phyloP scores from a whole-genome alignment of 148 eudicot genomes.

The Rhododendron henanense region DNA sequence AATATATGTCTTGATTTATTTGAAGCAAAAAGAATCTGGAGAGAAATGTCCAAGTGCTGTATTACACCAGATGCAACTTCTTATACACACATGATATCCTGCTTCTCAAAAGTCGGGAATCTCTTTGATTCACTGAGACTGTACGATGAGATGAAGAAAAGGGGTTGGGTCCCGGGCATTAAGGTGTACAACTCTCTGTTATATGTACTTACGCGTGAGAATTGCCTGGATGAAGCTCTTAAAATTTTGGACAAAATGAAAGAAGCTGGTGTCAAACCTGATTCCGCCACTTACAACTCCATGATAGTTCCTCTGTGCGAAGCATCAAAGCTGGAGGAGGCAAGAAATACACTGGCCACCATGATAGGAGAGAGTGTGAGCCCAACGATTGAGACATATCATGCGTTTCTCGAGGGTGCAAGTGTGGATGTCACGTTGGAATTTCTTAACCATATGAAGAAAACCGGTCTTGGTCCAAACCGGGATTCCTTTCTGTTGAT shows the following conservation, averaged over 20 bases:
- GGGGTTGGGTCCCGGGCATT: conserved; percentile 58
- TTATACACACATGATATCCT: conserved; percentile 78
- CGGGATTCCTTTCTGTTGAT: conserved; percentile 46
- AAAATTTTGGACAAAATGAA: conserved; percentile 54
- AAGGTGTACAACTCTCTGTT: conserved; percentile 75
- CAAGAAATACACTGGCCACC: conserved; percentile 41
- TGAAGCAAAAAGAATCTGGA: conserved; percentile 93
- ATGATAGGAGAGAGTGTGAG: conserved; percentile 51
- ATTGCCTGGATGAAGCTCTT: conserved; percentile 71
- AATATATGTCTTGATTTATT: conserved; percentile 50
- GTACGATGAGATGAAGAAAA: conserved; percentile 87
- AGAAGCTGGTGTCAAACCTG: conserved; percentile 50
- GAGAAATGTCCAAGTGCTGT: conserved; percentile 77
- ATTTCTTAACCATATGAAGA: conserved; percentile 58
- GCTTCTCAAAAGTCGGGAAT: conserved; percentile 62
- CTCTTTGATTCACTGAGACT: conserved; percentile 82
- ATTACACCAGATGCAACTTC: conserved; percentile 61
- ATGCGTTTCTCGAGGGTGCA: conserved; percentile 53
- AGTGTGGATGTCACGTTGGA: conserved; percentile 45
- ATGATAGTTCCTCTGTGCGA: conserved; percentile 79
- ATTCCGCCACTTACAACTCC: conserved; percentile 58
- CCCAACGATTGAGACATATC: conserved; percentile 71
- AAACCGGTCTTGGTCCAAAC: conserved; percentile 65
- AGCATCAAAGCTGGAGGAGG: conserved; percentile 58
- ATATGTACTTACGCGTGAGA: conserved; percentile 63